Evolutionary conservation across 345 rosid genomes (phyloP).

Genomic region (Streptanthus diversifolius): DNA sequence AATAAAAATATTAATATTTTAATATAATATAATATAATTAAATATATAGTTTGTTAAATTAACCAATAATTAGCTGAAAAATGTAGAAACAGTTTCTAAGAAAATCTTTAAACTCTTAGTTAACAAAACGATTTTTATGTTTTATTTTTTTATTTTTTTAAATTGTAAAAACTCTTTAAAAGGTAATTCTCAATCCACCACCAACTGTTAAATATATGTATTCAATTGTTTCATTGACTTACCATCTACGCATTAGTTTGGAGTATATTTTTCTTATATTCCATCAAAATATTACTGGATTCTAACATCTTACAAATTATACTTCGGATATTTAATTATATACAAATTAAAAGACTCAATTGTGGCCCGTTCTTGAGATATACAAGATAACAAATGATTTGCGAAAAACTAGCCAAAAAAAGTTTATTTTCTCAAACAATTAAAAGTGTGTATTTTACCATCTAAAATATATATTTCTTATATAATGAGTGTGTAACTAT

Average conservation of each 20-base stretch:
- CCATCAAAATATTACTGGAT: not conserved
- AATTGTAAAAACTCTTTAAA: too few species aligned
- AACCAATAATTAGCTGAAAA: too few species aligned
- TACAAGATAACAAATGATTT: not conserved
- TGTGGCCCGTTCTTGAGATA: not conserved
- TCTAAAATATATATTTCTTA: not conserved
- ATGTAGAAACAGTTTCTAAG: too few species aligned
- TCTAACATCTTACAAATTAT: not conserved
- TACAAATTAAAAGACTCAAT: not conserved
- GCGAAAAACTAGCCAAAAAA: too few species aligned
- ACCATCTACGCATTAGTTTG: not conserved
- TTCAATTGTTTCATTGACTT: not conserved
- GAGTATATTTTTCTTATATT: not conserved
- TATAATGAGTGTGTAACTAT: not conserved
- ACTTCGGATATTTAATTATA: not conserved
- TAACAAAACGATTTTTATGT: too few species aligned
- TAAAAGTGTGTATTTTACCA: not conserved
- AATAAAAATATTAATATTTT: too few species aligned
- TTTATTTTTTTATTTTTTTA: too few species aligned
- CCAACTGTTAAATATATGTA: conserved; percentile 1
- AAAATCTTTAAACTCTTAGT: too few species aligned
- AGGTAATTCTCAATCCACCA: conserved; percentile 17
- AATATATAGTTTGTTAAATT: too few species aligned
- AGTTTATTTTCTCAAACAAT: too few species aligned
- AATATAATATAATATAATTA: too few species aligned